A percentile compares a stretch with the other conserved stretches of the same genome.
Conservation (phyloP, 257 asterid species). For the Solanum appendiculatum region DNA sequence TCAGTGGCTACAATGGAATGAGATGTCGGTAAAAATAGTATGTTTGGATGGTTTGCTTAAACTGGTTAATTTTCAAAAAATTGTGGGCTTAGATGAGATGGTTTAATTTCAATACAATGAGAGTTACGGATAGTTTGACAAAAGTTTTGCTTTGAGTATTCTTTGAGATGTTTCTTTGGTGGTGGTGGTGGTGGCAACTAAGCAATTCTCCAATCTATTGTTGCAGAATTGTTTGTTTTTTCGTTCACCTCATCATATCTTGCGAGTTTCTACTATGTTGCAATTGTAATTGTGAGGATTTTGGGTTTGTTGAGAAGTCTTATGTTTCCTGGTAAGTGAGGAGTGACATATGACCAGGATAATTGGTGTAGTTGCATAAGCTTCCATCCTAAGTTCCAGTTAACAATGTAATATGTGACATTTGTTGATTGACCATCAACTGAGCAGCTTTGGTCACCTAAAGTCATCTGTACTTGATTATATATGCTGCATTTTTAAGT, state of each 20-base stretch:
- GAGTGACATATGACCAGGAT: background rate
- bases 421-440: background rate
- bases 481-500: background rate
- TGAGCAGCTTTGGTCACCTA: background rate
- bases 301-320: background rate
- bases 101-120: background rate
- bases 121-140: background rate
- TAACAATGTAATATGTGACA: background rate
- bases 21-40: background rate
- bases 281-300: background rate
- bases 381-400: background rate
- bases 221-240: background rate
- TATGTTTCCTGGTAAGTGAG: background rate
- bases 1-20: background rate
- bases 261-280: background rate
- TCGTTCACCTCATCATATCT: background rate
- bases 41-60: no score
- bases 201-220: background rate
- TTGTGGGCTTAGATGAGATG: background rate
- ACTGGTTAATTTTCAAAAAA: no score
- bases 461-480: background rate
- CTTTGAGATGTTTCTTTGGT: background rate
- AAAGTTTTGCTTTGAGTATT: background rate
- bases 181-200: background rate
- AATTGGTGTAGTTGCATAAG: background rate